Conservation (phyloP, 2,329 filamentous ascomycete species). For the Curvularia eragrostidis region DNA sequence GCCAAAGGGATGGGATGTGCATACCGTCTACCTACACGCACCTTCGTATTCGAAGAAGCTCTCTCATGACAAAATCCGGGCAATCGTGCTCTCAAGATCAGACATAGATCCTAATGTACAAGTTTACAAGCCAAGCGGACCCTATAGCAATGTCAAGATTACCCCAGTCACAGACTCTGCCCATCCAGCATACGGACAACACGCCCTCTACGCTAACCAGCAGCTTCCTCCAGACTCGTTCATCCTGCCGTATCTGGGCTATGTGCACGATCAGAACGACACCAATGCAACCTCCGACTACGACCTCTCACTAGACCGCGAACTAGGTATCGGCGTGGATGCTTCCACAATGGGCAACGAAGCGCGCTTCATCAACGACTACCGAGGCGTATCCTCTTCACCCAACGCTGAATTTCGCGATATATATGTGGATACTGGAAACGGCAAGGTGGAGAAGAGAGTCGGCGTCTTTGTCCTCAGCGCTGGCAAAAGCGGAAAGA, state of each 20-base stretch:
- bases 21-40: constrained; percentile 35
- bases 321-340: constrained; percentile 58
- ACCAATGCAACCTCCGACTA: constrained; percentile 56
- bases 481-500: constrained; percentile 57
- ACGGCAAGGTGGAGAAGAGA: constrained; percentile 53
- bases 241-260: constrained; percentile 59
- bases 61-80: constrained; percentile 26
- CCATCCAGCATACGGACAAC: constrained; percentile 58
- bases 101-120: constrained; percentile 24
- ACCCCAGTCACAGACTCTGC: constrained; percentile 48
- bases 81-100: constrained; percentile 31
- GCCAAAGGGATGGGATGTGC: constrained; percentile 44
- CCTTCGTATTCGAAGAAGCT: constrained; percentile 45
- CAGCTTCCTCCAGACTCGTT: constrained; percentile 55
- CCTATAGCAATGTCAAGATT: constrained; percentile 52
- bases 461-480: constrained; percentile 60
- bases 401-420: constrained; percentile 56
- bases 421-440: constrained; percentile 46
- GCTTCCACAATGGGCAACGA: constrained; percentile 59
- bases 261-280: constrained; percentile 54
- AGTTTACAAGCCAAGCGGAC: constrained; percentile 27
- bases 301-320: constrained; percentile 59
- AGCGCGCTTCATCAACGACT: constrained; percentile 62
- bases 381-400: constrained; percentile 54
- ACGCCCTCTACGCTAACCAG: constrained; percentile 57